phyloP scores from a whole-genome alignment of 78 protist species.

The Planoprotostelium fungivorum region DNA sequence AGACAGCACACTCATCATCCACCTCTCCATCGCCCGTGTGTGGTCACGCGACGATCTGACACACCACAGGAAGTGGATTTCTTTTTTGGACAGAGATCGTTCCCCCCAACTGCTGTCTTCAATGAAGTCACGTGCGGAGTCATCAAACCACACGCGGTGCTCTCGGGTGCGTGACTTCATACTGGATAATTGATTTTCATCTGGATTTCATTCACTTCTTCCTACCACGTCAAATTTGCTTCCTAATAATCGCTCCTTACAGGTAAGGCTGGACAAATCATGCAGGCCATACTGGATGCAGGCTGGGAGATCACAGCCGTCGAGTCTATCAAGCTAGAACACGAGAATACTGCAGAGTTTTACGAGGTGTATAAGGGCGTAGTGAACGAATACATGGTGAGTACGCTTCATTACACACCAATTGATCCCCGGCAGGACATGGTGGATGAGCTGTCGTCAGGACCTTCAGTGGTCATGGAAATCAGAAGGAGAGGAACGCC shows the following conservation, averaged over 20 bases:
- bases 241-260: no score
- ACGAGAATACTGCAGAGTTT: background rate
- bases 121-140: background rate
- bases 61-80: background rate
- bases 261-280: background rate
- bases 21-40: no score
- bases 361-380: background rate
- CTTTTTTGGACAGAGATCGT: background rate
- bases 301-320: background rate
- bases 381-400: background rate
- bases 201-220: no score
- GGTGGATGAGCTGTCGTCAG: background rate
- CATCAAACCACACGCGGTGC: background rate
- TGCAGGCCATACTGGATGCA: background rate
- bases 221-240: background rate
- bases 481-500: background rate
- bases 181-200: no score
- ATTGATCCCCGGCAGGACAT: no score
- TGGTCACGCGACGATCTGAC: background rate
- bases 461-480: background rate
- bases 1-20: no score
- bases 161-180: background rate
- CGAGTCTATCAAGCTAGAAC: background rate
- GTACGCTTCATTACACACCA: no score
- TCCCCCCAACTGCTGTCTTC: background rate